Base-by-base conservation (phyloP, 805 yeast species). In the Grigorovia humatica region DNA sequence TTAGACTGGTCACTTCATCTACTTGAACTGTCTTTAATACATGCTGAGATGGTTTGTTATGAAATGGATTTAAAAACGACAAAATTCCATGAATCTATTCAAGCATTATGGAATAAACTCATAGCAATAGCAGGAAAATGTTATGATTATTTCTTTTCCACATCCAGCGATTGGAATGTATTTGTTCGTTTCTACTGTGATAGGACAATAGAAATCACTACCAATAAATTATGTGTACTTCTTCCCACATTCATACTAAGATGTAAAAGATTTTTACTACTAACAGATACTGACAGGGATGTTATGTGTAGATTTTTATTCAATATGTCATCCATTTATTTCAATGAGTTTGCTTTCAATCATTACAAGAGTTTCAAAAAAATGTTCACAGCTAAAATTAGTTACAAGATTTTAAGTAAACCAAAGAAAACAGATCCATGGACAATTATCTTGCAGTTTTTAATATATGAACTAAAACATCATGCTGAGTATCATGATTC, bases 341-440 rank as follows among this genome's bases (percentile, higher is more conserved):
- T 64, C 48, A 65, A 65, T 48, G 63, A 64, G 48, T 57, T 64
- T 49, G 65, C 62, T 2, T 52, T 55, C n/a, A 64, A 63, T 27
- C 61, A 64, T 46, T 65, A 64, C 46, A 59, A 63, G 19, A 52
- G 62, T 46, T 66, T 65, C 47, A 61, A 57, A 50, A 61, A 60
- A 45, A 58, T 66, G 63, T 66, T 66, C 46, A 54, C 60, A 9
- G 61, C 63, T 4, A 65, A 65, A 48, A 55, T 66, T 6, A 53
- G 54, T 38, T 64, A 59, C 45, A 64, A 62, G 47, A 59, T 62
- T 18, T 55, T 62, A 49, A 56, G 56, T 38, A 49, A 59, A 29
- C 60, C 63, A 12, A 52, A 50, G 13, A 55, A 51, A 19, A 56
- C 52, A 38, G 63, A 64, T 49, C 57, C 66, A 11, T 62, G 65